phyloP scores from a whole-genome alignment of 2,329 filamentous ascomycete genomes.

The Gaeumannomyces tritici region DNA sequence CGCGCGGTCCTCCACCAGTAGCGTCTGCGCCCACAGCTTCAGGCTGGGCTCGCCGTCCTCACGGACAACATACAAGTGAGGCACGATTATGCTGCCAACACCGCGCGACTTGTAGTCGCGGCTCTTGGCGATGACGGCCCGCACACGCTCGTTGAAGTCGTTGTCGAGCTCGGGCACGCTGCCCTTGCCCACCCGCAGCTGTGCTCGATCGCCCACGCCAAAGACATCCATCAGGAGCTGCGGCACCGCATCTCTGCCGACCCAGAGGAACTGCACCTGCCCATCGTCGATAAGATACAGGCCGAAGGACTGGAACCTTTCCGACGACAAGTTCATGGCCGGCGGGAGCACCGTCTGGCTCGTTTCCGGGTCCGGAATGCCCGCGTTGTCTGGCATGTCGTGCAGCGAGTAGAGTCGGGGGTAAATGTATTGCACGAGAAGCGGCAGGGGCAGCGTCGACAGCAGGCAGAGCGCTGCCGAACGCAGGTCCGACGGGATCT shows the following conservation, averaged over 20 bases:
- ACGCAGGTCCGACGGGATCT: constrained; percentile 88
- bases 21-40: constrained; percentile 92
- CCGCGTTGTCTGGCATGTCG: constrained; percentile 93
- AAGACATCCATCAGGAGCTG: constrained; percentile 87
- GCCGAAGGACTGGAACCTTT: constrained; percentile 78
- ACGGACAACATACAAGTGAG: constrained; percentile 84
- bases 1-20: constrained; percentile 88
- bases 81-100: constrained; percentile 86
- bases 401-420: constrained; percentile 78
- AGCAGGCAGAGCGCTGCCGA: constrained; percentile 87
- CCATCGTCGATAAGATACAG: constrained; percentile 95
- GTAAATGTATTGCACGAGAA: constrained; percentile 90
- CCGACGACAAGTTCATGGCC: constrained; percentile 76
- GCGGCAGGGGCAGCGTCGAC: constrained; percentile 84
- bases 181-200: constrained; percentile 85
- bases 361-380: constrained; percentile 73
- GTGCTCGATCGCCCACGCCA: constrained; percentile 70
- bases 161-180: constrained; percentile 80
- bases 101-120: constrained; percentile 77
- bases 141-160: constrained; percentile 92
- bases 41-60: constrained; percentile 94
- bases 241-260: constrained; percentile 85
- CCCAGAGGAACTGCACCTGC: constrained; percentile 95
- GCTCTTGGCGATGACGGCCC: constrained; percentile 86
- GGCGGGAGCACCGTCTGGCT: constrained; percentile 85